Conservation (phyloP, 2,329 filamentous ascomycete species). For the Pseudofabraea citricarpa region DNA sequence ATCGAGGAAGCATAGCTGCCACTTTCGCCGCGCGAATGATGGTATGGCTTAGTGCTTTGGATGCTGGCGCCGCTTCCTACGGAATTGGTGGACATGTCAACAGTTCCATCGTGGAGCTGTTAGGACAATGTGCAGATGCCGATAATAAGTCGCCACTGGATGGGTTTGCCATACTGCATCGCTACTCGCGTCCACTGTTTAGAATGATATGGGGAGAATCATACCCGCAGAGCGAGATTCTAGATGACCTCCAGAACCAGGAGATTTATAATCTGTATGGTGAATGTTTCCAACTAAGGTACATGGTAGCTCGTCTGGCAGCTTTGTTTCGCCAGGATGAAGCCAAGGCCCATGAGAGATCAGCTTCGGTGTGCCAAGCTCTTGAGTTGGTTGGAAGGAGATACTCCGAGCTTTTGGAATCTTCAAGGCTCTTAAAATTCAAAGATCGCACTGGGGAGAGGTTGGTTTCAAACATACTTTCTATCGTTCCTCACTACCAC, state of each 20-base stretch:
- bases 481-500: conserved; percentile 31
- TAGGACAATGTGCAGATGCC: conserved; percentile 16
- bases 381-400: background rate
- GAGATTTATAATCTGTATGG: conserved; percentile 28
- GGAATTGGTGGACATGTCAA: conserved; percentile 30
- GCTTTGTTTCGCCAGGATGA: conserved; percentile 15
- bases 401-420: background rate
- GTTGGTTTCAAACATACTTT: conserved; percentile 29
- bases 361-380: background rate
- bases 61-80: conserved; percentile 26
- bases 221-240: conserved; percentile 30
- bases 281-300: conserved; percentile 27
- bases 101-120: conserved; percentile 8
- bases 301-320: conserved; percentile 27
- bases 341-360: background rate
- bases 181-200: conserved; percentile 30
- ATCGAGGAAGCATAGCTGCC: conserved; percentile 8
- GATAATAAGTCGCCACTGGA: conserved; percentile 2
- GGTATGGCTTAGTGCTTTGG: conserved; percentile 29
- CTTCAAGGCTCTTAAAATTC: conserved; percentile 1
- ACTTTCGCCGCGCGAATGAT: conserved; percentile 30
- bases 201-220: conserved; percentile 28
- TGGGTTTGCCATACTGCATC: conserved; percentile 25
- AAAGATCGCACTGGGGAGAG: conserved; percentile 22
- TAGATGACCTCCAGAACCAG: conserved; percentile 32